Percentiles rank a stretch among this genome's conserved stretches.
Conservation (phyloP, 2,329 filamentous ascomycete species). For the Monosporascus ibericus region DNA sequence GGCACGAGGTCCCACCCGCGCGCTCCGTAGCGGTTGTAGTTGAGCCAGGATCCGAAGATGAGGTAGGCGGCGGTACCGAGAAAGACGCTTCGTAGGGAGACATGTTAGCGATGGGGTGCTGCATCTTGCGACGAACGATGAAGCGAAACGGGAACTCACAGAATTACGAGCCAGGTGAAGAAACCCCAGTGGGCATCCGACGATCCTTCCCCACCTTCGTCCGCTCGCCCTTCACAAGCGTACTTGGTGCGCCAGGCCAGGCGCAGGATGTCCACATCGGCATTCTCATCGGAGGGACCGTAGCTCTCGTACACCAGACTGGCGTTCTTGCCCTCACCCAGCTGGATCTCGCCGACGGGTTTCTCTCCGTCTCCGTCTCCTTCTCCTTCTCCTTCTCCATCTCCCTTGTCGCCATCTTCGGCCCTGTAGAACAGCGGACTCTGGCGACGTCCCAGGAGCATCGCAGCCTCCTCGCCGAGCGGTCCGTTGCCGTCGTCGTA, state of each 20-base stretch:
- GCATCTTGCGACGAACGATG: neutral
- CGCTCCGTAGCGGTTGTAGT: slow-evolving; percentile 95
- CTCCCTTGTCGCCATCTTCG: slow-evolving; percentile 27
- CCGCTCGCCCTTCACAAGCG: slow-evolving; percentile 59
- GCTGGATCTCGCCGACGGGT: slow-evolving; percentile 41
- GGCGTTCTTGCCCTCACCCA: slow-evolving; percentile 41
- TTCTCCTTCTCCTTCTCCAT: slow-evolving; percentile 31
- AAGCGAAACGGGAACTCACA: slow-evolving; percentile 54
- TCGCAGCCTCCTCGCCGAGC: slow-evolving; percentile 1
- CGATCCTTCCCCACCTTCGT: slow-evolving; percentile 36
- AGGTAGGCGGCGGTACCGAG: slow-evolving; percentile 81
- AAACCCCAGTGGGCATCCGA: slow-evolving; percentile 73
- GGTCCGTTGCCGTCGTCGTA: slow-evolving; percentile 32
- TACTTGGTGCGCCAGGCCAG: slow-evolving; percentile 84
- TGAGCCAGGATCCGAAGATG: slow-evolving; percentile 97
- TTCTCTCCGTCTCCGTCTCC: slow-evolving; percentile 33
- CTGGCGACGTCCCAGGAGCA: slow-evolving; percentile 19
- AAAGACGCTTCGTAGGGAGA: slow-evolving; percentile 61
- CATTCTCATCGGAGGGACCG: slow-evolving; percentile 49
- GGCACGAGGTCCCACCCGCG: slow-evolving; percentile 92
- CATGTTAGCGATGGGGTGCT: slow-evolving; percentile 13
- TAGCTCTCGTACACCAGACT: slow-evolving; percentile 76
- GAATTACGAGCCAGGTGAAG: slow-evolving; percentile 93
- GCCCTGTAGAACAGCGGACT: slow-evolving; percentile 23
- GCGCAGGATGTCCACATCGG: slow-evolving; percentile 56